Evolutionary conservation across 306 rosid species (phyloP), one percentile per base, ranked within the genome.

Genomic region (Gillenia trifoliata): DNA sequence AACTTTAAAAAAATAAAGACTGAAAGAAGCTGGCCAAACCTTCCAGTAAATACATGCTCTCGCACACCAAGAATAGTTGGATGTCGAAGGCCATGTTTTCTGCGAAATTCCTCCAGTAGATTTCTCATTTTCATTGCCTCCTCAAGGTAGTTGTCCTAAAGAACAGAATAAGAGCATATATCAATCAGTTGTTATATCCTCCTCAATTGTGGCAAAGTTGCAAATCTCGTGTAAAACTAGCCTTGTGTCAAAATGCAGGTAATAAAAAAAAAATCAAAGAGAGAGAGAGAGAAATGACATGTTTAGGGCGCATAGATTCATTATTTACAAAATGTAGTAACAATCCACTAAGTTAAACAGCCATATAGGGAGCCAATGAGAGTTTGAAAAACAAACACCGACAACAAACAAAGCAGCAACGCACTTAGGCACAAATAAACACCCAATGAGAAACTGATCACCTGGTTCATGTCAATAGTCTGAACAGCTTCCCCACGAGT

Each of bases 401-500:
- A 45, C 17, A 45, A 15, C 52, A 15, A 45, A 45, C 20, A 17
- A 61, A 61, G 66, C 66, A 61, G 38, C n/a, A 61, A 61, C 17
- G 8, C 34, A 70, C 29, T 40, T 15, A 11, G 22, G 30, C n/a
- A 31, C 36, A 20, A 54, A 64, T 11, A 3, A 47, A 72, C 11
- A 26, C n/a, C 65, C 54, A 56, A 28, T 64, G 60, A 3, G 33
- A 68, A 54, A 45, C 54, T 65, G 64, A 29, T 74, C 76, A 91
- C 98, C 94, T 94, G 98, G 84, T 94, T 94, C 98, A 94, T 94
- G 85, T 94, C 98, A 60, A 94, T 94, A 60, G 98, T 94, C 85
- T 94, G 98, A 76, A 94, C 87, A 77, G 98, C 98, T 75, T 88
- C 97, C 62, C 98, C 98, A 7, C 98, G 98, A 30, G 98, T 94